Evolutionary conservation across 306 rosid species (phyloP), one percentile per base, ranked within the genome.

Genomic region (Prunus mongolica): DNA sequence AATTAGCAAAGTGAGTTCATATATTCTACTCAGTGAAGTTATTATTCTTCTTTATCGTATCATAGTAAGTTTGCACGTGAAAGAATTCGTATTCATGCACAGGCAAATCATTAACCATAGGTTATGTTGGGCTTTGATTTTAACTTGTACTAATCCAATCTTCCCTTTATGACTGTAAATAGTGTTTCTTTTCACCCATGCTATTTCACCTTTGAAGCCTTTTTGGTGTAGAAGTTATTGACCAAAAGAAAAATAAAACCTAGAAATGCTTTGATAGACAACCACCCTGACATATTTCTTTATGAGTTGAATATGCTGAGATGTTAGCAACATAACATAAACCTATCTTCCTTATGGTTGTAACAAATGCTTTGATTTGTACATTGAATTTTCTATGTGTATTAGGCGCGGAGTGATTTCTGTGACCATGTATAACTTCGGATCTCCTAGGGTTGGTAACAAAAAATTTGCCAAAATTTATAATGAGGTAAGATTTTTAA

Each of bases 361-460:
- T 27, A 16, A 7, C 52, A n/a, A 25, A 9, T 4, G 15, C 9
- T 25, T 69, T 49, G 27, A 22, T 7, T 1, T 19, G 4, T 27
- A 16, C 11, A 71, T 3, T 55, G 4, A 55, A 54, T 32, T 2
- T 58, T 66, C 61, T 71, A 25, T 83, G 75, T 79, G 28, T 70
- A 19, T 25, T 76, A 95, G 97, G 91, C 68, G 44, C 34, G 93
- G 90, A 81, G 91, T 86, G 69, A 89, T 95, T 77, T 78, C 86
- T 32, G 79, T 95, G 76, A 88, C 96, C 61, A 90, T 92, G 98
- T 95, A 95, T 79, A 95, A 95, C 87, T 95, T 95, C 8, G 98
- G 98, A 83, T 95, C 97, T 86, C 98, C 98, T 47, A 87, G 98
- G 87, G 97, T 92, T 74, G 98, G 97, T 73, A 95, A 95, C 91